Evolutionary conservation across 2,329 filamentous ascomycete species (phyloP), one percentile per base, ranked within the genome.

Genomic region (Fusarium liriodendri): DNA sequence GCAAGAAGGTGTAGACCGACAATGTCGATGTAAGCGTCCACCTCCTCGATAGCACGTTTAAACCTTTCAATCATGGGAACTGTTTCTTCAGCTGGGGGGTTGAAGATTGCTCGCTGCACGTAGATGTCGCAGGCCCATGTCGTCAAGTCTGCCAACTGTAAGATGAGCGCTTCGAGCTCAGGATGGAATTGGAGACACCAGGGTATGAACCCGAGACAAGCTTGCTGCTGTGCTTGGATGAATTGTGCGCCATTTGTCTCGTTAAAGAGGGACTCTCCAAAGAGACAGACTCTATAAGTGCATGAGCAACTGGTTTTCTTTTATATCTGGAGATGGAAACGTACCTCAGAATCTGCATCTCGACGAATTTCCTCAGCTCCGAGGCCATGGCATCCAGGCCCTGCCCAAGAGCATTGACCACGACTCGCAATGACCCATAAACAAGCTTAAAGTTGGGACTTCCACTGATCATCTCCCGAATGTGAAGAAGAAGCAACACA

Each of bases 391-490:
- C 33, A 2, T 70, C 62, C 3, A 61, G 9, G 10, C 54, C 65
- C 2, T 71, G 37, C 1, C 67, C 66, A 0, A 75, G 63, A 6
- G 73, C 45, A 29, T 77, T 77, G 0, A 76, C 67, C 0, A 76
- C 74, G 1, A 73, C 71, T 1, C 75, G 45, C 0, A 76, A 5
- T 0, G 75, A 76, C 0, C 75, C 75, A 20, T 76, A 76, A 0
- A 77, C 67, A 1, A 76, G 70, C 5, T 64, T 64, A 3, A 76
- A 76, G 10, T 76, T 76, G n/a, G 76, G 74, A 2, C 75, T 74
- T 0, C 75, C 75, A 6, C 74, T 76, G 1, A 76, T 77, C 72
- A 76, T 76, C 42, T 76, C 75, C 2, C 75, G 62, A 10, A 76
- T 73, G 16, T 76, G 75, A 1, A 76, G n/a, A 0, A 76, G 18